Conservation (phyloP, 1,284 basidiomycete species). For the Tilletiaria anomala region DNA sequence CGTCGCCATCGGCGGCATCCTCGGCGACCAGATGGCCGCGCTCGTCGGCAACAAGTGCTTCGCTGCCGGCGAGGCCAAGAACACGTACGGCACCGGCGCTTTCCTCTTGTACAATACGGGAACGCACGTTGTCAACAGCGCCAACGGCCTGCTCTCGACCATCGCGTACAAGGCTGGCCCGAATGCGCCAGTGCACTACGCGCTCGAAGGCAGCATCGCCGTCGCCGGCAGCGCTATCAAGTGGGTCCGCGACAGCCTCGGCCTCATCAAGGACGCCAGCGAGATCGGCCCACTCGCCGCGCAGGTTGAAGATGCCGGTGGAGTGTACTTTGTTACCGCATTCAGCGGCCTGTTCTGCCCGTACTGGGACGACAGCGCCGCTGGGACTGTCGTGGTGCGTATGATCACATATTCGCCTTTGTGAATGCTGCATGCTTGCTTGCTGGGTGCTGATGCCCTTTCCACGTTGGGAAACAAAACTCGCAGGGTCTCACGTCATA, state of each 20-base stretch:
- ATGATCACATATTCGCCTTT: background rate
- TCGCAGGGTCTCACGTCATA: constrained; percentile 56
- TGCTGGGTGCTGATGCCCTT: background rate
- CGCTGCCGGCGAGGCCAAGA: constrained; percentile 37
- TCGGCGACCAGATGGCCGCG: constrained; percentile 93
- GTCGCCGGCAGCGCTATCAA: constrained; percentile 91
- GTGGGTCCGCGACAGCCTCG: constrained; percentile 83
- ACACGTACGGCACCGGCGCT: constrained; percentile 61
- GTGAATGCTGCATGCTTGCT: background rate
- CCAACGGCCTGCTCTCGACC: constrained; percentile 76
- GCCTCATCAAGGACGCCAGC: constrained; percentile 60
- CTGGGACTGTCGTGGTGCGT: constrained; percentile 58
- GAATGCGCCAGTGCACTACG: constrained; percentile 65
- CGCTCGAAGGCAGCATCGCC: constrained; percentile 84
- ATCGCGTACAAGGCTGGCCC: constrained; percentile 87
- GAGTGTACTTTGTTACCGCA: constrained; percentile 94
- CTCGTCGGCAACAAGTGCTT: constrained; percentile 74
- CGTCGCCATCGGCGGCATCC: constrained; percentile 72
- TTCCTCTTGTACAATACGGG: constrained; percentile 93
- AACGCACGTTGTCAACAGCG: constrained; percentile 64
- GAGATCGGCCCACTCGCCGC: constrained; percentile 77
- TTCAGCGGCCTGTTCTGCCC: constrained; percentile 75
- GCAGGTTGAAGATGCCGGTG: constrained; percentile 64
- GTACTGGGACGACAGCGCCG: constrained; percentile 78
- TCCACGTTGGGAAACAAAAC: background rate